Evolutionary conservation across 345 rosid genomes (phyloP).

Genomic region (Orychophragmus violaceus): DNA sequence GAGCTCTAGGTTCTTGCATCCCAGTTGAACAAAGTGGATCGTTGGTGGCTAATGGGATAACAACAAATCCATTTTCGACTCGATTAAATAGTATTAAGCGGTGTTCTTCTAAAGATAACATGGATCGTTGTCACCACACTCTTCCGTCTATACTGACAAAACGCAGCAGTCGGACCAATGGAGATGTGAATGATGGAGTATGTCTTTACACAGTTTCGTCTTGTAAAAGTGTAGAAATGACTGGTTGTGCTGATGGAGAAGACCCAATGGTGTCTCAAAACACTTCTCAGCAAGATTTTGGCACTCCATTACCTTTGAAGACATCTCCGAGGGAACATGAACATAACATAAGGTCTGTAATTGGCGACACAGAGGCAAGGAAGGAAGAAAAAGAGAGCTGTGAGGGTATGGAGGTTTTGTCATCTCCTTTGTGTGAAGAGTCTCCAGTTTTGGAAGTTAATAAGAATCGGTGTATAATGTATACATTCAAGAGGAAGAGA

Average conservation of each 20-base stretch:
- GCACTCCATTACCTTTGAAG: conserved; percentile 6
- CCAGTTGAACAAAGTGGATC: conserved; percentile 29
- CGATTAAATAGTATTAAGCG: conserved; percentile 26
- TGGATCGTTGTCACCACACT: conserved; percentile 44
- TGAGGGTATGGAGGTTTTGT: conserved; percentile 29
- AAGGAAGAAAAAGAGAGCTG: conserved; percentile 30
- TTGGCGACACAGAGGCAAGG: conserved; percentile 20
- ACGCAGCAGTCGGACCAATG: no score
- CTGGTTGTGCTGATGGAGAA: no score
- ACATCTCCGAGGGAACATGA: conserved; percentile 22
- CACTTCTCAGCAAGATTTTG: conserved; percentile 21
- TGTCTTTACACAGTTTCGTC: no score
- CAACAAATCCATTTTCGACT: conserved; percentile 28
- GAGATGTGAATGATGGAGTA: no score
- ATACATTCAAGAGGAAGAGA: conserved; percentile 77
- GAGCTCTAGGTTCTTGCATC: no score
- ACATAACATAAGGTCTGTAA: conserved; percentile 3
- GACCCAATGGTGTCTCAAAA: conserved; percentile 1
- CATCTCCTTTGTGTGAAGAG: conserved; percentile 34
- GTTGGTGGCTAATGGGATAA: conserved; percentile 28
- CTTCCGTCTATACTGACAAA: conserved; percentile 64
- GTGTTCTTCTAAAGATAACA: conserved; percentile 42
- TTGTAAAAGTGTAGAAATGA: no score
- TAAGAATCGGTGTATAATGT: conserved; percentile 49
- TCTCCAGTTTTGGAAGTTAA: conserved; percentile 25